Evolutionary conservation across 495 filamentous ascomycete genomes (phyloP), one percentile per base, ranked within the genome.

Genomic region (Hypoxylon perforatum): DNA sequence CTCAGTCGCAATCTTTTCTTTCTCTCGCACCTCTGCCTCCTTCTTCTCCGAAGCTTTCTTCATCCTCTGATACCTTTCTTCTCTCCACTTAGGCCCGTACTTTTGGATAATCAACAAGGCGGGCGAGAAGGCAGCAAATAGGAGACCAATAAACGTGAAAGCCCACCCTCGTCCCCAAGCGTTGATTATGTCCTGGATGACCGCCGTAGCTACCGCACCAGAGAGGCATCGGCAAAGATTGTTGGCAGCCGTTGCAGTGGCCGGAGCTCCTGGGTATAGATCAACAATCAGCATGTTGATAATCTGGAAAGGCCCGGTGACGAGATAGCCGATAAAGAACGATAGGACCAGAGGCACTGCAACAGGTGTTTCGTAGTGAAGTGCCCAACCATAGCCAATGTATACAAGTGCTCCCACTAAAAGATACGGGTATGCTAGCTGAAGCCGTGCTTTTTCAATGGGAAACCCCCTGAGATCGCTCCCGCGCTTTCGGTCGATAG

Each of bases 391-490:
- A 53, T 85, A 90, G 1, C 79, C 80, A 25, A 85, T 77, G 7
- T 83, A 75, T 1, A 77, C 74, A 3, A 62, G 63, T 1, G 79
- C 64, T 10, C 81, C 83, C 1, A 84, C 23, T 1, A 68, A 53
- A n/a, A 85, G 59, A 0, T 84, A 45, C 0, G 84, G 84, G 53
- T 81, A 80, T 12, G 85, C 79, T 12, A 86, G 77, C 56, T 87
- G 74, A 28, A 90, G 76, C 18, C 89, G 83, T 7, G 87, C 88
- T 48, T 82, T 80, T 62, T 91, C 89, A 47, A 91, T 85, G 8
- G 89, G 89, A 39, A 90, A 91, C 4, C 80, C 74, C 1, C 69
- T 66, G 14, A 88, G 73, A 53, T 89, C 82, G 38, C 82, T 79
- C 11, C 82, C 79, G 2, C 82, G 81, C 48, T 81, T 82, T 35